A percentile compares a stretch with the other conserved stretches of the same genome.
phyloP scores from a whole-genome alignment of 2,329 filamentous ascomycete genomes.

The Fusarium praegraminearum region DNA sequence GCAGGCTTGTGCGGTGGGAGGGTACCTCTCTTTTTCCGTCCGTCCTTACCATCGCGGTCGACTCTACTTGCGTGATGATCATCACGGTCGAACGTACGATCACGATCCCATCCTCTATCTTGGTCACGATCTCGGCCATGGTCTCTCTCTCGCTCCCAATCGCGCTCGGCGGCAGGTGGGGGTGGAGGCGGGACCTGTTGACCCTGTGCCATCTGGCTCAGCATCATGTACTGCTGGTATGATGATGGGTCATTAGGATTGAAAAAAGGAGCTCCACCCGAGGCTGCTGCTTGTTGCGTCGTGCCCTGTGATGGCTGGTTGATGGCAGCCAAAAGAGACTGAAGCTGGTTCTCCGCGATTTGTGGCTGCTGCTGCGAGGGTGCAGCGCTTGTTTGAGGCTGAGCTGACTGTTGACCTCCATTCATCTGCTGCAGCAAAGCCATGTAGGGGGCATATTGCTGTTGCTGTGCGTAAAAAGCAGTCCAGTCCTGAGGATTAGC shows the following conservation, averaged over 20 bases:
- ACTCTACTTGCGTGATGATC: conserved; percentile 50
- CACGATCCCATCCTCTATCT: conserved; percentile 46
- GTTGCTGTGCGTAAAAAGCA: conserved; percentile 58
- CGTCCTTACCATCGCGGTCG: conserved; percentile 53
- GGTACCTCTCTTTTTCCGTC: conserved; percentile 57
- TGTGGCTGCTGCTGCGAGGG: conserved; percentile 47
- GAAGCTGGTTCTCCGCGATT: conserved; percentile 55
- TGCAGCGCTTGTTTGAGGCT: conserved; percentile 20
- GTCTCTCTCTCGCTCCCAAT: conserved; percentile 44
- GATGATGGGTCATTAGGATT: conserved; percentile 57
- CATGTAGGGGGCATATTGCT: conserved; percentile 58
- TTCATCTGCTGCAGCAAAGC: conserved; percentile 57
- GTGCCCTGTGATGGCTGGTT: conserved; percentile 52
- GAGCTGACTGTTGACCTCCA: conserved; percentile 48
- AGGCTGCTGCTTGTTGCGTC: conserved; percentile 39
- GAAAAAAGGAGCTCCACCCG: conserved; percentile 45
- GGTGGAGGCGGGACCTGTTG: conserved; percentile 46
- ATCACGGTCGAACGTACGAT: conserved; percentile 50
- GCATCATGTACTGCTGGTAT: conserved; percentile 57
- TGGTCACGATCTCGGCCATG: conserved; percentile 49
- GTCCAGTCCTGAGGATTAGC: conserved; percentile 53
- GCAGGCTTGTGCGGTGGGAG: conserved; percentile 58
- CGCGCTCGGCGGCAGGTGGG: conserved; percentile 50
- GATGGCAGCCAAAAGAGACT: conserved; percentile 60
- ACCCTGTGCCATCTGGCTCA: conserved; percentile 54